These are phyloP conservation scores for Ogataea zsoltii DNA, from an alignment of 805 yeast genomes.

Conservation along the genomic window DNA sequence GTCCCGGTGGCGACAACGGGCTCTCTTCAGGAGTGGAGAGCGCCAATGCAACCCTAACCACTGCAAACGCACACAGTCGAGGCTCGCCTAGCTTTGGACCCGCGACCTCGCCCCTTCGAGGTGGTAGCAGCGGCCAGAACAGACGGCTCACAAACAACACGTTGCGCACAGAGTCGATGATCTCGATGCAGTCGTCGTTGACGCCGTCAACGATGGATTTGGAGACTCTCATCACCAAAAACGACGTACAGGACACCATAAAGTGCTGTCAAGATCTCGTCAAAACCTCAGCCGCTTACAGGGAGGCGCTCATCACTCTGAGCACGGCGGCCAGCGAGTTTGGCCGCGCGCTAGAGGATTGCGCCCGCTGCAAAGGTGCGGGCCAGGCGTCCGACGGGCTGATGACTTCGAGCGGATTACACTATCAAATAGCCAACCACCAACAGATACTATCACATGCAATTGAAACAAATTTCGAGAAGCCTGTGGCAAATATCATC, in stretches of 20 bases:
- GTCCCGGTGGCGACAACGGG: neutral
- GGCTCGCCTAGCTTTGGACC: slow-evolving; percentile 2
- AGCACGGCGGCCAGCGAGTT: slow-evolving; percentile 67
- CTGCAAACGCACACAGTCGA: neutral
- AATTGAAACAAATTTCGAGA: slow-evolving; percentile 53
- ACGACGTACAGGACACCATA: slow-evolving; percentile 55
- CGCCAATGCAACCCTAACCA: neutral
- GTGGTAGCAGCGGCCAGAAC: neutral
- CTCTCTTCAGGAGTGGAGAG: neutral
- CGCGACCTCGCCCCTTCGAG: neutral
- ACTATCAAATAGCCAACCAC: slow-evolving; percentile 74
- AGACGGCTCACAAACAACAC: slow-evolving; percentile 14
- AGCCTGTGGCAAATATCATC: slow-evolving; percentile 49
- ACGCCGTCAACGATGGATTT: slow-evolving; percentile 58
- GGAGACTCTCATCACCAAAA: slow-evolving; percentile 58
- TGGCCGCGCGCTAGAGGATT: slow-evolving; percentile 67
- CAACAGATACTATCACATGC: slow-evolving; percentile 66
- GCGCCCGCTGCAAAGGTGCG: slow-evolving; percentile 63
- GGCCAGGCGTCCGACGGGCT: slow-evolving; percentile 63
- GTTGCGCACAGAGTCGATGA: slow-evolving; percentile 27
- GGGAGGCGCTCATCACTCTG: slow-evolving; percentile 46
- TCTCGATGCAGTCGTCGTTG: slow-evolving; percentile 46
- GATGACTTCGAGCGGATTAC: slow-evolving; percentile 73
- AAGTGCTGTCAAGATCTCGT: slow-evolving; percentile 49
- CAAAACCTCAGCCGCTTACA: slow-evolving; percentile 46